Conservation (phyloP, 305 asterid species). For the Fraxinus ornus region DNA sequence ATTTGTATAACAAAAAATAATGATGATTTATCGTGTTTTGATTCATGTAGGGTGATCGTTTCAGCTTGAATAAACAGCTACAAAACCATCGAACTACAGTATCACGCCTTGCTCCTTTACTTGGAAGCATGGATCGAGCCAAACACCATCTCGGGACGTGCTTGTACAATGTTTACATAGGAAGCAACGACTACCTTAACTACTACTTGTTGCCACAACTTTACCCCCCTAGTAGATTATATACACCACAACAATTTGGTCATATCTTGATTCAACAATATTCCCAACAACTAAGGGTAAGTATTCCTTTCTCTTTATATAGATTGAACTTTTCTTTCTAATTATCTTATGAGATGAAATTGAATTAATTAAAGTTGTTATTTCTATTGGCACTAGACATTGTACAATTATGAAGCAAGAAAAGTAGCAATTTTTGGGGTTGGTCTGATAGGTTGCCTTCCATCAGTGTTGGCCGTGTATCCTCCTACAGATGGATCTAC, state of each 20-base stretch:
- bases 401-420: slow-evolving; percentile 49
- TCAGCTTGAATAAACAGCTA: slow-evolving; percentile 44
- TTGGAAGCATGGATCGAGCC: neutral
- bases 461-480: slow-evolving; percentile 24
- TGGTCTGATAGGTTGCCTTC: slow-evolving; percentile 49
- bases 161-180: slow-evolving; percentile 47
- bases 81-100: slow-evolving; percentile 31
- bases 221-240: slow-evolving; percentile 11
- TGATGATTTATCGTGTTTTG: neutral
- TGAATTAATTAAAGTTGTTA: neutral
- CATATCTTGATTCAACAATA: slow-evolving; percentile 16
- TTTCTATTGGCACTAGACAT: slow-evolving; percentile 24
- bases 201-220: slow-evolving; percentile 42
- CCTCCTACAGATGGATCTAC: slow-evolving; percentile 22
- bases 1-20: neutral
- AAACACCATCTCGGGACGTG: slow-evolving; percentile 36
- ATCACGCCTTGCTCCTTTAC: neutral
- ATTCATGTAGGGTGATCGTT: slow-evolving; percentile 42
- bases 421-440: slow-evolving; percentile 51
- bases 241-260: slow-evolving; percentile 40
- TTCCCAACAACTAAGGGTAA: slow-evolving; percentile 45
- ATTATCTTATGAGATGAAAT: neutral
- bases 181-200: slow-evolving; percentile 62
- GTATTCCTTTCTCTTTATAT: neutral
- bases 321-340: neutral